Conservation (phyloP, 441 rosid species). For the Croton setiger region DNA sequence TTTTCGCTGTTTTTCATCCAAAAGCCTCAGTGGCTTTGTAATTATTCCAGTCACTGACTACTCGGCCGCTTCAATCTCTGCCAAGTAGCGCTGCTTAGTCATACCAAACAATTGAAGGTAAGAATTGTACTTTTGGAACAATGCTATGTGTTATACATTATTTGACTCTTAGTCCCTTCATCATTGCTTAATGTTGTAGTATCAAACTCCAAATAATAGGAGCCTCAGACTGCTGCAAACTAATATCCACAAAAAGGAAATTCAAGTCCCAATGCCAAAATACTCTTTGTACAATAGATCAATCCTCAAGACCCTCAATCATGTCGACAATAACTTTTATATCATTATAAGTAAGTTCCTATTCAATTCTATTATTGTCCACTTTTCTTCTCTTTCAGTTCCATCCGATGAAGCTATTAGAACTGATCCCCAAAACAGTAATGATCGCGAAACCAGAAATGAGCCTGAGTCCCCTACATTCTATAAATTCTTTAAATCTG, state of each 20-base stretch:
- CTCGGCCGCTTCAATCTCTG: too few species aligned
- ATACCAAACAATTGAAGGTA: too few species aligned
- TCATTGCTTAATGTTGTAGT: too few species aligned
- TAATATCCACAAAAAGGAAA: not conserved
- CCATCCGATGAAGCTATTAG: constrained; percentile 24
- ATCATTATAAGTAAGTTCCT: constrained; percentile 32
- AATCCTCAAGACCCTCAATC: constrained; percentile 20
- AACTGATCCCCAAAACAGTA: constrained; percentile 18
- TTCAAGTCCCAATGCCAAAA: constrained; percentile 35
- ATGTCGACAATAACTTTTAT: constrained; percentile 5
- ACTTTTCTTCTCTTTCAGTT: constrained; percentile 29
- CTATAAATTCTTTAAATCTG: constrained; percentile 46
- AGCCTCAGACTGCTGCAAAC: not conserved
- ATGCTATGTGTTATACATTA: too few species aligned
- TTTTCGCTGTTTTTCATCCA: too few species aligned
- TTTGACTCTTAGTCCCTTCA: too few species aligned
- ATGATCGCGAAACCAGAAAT: not conserved
- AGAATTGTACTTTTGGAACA: too few species aligned
- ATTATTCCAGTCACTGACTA: too few species aligned
- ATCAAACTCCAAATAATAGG: too few species aligned
- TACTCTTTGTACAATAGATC: constrained; percentile 30
- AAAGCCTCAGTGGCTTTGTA: too few species aligned
- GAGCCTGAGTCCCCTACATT: constrained; percentile 43
- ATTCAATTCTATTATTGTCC: constrained; percentile 10
- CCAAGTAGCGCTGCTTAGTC: too few species aligned